A percentile compares a stretch with the other conserved stretches of the same genome.
Evolutionary conservation across 441 rosid species (phyloP).

Genomic region (Adansonia grandidieri): DNA sequence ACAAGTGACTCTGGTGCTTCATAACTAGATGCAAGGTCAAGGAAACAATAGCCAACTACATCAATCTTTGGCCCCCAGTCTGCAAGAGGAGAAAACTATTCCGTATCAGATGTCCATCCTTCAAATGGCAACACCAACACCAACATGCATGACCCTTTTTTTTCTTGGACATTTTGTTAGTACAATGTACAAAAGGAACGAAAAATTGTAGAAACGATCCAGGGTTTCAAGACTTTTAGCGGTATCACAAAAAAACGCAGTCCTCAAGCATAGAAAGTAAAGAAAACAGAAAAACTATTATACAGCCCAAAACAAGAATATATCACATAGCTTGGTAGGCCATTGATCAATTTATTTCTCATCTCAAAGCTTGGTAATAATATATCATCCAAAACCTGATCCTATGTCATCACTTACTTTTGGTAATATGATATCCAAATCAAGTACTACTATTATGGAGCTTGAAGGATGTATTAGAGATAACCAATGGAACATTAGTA

Average conservation of each 20-base stretch:
- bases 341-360: neutral
- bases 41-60: conserved; percentile 59
- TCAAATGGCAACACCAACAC: neutral
- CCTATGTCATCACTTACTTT: neutral
- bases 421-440: neutral
- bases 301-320: neutral
- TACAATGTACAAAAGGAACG: neutral
- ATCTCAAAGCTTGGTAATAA: neutral
- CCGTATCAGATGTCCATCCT: conserved; percentile 19
- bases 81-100: conserved; percentile 29
- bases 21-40: conserved; percentile 58
- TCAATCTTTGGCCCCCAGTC: conserved; percentile 63
- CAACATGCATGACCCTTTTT: neutral
- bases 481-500: neutral
- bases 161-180: neutral
- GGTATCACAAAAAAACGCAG: neutral
- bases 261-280: neutral
- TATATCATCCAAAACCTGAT: neutral
- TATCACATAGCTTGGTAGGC: neutral
- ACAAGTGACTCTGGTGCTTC: conserved; percentile 52
- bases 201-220: neutral
- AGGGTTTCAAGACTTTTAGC: neutral
- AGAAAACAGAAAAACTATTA: neutral
- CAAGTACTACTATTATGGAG: neutral
- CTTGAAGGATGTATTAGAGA: neutral